A percentile compares a stretch with the other conserved stretches of the same genome.
Evolutionary conservation across 345 rosid species (phyloP).

Genomic region (Psidium guajava): DNA sequence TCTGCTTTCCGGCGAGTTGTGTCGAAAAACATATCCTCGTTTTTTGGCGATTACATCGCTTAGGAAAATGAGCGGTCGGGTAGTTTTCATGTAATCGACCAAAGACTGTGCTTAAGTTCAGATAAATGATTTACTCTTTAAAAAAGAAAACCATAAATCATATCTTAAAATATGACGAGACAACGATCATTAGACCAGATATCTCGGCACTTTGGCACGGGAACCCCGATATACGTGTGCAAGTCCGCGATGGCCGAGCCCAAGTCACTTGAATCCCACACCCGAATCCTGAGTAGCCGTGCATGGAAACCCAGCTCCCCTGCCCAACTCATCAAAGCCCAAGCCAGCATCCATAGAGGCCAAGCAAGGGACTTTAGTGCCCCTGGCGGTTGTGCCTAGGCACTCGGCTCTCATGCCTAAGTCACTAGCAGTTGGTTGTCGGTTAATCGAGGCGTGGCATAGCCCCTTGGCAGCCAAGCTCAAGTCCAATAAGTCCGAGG

Average conservation of each 20-base stretch:
- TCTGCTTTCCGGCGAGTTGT: not conserved
- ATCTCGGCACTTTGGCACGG: fast-evolving
- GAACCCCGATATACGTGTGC: fast-evolving
- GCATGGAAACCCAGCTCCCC: fast-evolving
- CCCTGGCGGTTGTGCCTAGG: fast-evolving
- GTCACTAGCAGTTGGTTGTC: not conserved
- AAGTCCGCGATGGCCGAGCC: not conserved
- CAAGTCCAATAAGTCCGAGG: not conserved
- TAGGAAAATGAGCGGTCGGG: too few species aligned
- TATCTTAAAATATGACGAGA: not conserved
- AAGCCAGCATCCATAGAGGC: fast-evolving
- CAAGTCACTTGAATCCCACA: not conserved
- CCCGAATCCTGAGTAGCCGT: fast-evolving
- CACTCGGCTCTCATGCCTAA: not conserved
- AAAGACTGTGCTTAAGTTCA: not conserved
- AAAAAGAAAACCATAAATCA: not conserved
- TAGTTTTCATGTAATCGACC: not conserved
- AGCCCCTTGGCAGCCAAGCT: not conserved
- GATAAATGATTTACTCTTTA: not conserved
- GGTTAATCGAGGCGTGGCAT: not conserved
- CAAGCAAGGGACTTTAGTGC: not conserved
- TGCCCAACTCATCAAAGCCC: not conserved
- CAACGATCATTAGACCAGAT: not conserved
- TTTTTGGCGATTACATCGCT: fast-evolving
- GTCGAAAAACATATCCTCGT: not conserved